Base-by-base conservation (phyloP, 164 flowering plant species). In the Sextonia rubra region DNA sequence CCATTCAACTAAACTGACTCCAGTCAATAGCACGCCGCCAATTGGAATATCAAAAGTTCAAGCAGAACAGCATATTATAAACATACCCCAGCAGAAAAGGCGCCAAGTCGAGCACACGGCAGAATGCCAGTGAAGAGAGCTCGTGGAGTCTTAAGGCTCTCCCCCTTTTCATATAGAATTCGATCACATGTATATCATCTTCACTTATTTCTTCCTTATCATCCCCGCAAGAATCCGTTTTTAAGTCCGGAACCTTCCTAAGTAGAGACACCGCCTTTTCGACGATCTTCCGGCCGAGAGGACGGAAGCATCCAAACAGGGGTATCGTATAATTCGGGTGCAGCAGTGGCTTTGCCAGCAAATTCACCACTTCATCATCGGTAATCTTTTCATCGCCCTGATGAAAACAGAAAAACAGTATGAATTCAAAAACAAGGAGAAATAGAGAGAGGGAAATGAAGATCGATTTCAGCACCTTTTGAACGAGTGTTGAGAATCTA, bases 41-140 rank as follows among this genome's bases (percentile, higher is more conserved):
- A 32, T 32, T 5, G 8, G 37, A 32, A 5, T 32, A 32, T 32
- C 20, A 52, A 52, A 15, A 70, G 27, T n/a, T 20, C 15, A 56
- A 29, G 22, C 8, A 26, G 11, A 70, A 22, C 58, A n/a, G 12
- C 3, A 37, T 62, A 44, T 14, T 5, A 68, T 15, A 15, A 56
- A 49, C 79, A 68, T 81, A 91, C 99, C 87, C 74, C 81, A 81
- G 66, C 56, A 95, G 71, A 71, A 71, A 80, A 52, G 95, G 94
- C 48, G 84, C 85, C 86, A 93, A 80, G 81, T 90, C 97, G 71
- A 91, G 85, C 4, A 87, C 91, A 49, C 99, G 82, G 60, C 90
- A 87, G 58, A 93, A 85, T 7, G 97, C 98, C 63, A 90, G 69
- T 68, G 92, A 89, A 69, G 92, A 87, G 74, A 88, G 80, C 82